These are phyloP conservation scores for Pseudopithomyces maydicus DNA, from an alignment of 2,329 filamentous ascomycete genomes.

Conservation along the genomic window DNA sequence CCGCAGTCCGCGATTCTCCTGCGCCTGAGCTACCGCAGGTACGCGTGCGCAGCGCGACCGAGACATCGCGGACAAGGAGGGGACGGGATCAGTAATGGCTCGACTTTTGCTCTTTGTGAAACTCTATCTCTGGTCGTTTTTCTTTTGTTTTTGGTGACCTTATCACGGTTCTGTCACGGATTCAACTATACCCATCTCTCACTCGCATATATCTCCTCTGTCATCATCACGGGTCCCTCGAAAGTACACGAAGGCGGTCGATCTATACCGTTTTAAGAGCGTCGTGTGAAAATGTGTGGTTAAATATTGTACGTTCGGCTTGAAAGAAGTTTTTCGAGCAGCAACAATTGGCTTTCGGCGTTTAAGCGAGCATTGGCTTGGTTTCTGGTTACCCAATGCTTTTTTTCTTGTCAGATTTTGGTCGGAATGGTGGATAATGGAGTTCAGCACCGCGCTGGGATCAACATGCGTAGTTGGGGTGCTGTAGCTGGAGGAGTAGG, in stretches of 20 bases:
- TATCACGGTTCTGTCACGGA: slow-evolving; percentile 2
- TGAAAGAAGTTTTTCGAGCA: not conserved
- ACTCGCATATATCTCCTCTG: slow-evolving; percentile 19
- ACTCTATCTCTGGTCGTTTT: slow-evolving; percentile 2
- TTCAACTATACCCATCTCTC: slow-evolving; percentile 21
- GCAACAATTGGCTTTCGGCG: slow-evolving; percentile 3
- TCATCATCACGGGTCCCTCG: not conserved
- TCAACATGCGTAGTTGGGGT: not conserved
- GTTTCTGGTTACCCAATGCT: not conserved
- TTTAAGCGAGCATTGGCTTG: slow-evolving; percentile 8
- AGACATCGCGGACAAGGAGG: slow-evolving; percentile 21
- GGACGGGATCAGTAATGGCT: slow-evolving; percentile 10
- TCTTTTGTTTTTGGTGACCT: slow-evolving; percentile 6
- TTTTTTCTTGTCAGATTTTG: not conserved
- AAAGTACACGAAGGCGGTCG: not conserved
- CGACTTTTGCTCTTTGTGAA: not conserved
- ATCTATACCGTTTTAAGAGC: not conserved
- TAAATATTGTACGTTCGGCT: too few relatives aligned
- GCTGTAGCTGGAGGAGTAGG: not conserved
- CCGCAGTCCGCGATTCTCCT: slow-evolving; percentile 73
- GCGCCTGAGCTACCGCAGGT: slow-evolving; percentile 18
- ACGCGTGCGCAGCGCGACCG: slow-evolving; percentile 25
- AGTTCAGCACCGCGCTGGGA: not conserved
- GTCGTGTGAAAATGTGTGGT: not conserved
- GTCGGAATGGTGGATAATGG: not conserved